Evolutionary conservation across 2,329 filamentous ascomycete genomes (phyloP), one percentile per base, ranked within the genome.

Genomic region (Apiospora marii): DNA sequence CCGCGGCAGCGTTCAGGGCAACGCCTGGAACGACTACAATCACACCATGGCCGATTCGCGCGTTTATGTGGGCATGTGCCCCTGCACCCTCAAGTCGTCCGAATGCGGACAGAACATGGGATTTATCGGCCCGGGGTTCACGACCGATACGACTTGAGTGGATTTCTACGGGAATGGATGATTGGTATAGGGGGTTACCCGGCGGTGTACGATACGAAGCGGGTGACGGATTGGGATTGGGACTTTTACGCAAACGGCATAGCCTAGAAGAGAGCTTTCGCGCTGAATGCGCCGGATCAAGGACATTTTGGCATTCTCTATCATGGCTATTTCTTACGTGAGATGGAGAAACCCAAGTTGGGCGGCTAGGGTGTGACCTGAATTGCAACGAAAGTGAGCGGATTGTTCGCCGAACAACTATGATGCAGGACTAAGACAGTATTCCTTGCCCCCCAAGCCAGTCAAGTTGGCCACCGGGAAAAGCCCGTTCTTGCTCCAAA

Each of bases 1-100:
- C 30, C 14, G 48, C 30, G 68, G 44, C 27, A 14, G 1, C 8
- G 68, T 51, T 16, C 6, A 69, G 30, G 48, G 68, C 43, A 68
- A 68, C n/a, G 46, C 37, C 14, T 46, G 67, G 27, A 46, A 68
- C 27, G 67, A 68, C 13, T 48, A 44, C 37, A 48, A 44, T 43
- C 67, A 44, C 14, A 46, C 37, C 46, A 19, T 68, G 43, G 37
- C 67, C n/a, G 37, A 68, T 16, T 19, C 67, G 43, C 67, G 37
- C 43, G 46, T 44, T 24, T 44, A 46, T 30, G 67, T 68, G 6
- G 67, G 67, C 12, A 5, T 3, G 43, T 44, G 67, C n/a, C 1
- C 2, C 67, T 68, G 37, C 12, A 12, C 1, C 13, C 30, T 1
- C n/a, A 10, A 22, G 14, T 37, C 53, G 30, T 10, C 14, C 30